A percentile compares a stretch with the other conserved stretches of the same genome.
phyloP scores from a whole-genome alignment of 805 yeast genomes.

The Nadsonia fulvescens region DNA sequence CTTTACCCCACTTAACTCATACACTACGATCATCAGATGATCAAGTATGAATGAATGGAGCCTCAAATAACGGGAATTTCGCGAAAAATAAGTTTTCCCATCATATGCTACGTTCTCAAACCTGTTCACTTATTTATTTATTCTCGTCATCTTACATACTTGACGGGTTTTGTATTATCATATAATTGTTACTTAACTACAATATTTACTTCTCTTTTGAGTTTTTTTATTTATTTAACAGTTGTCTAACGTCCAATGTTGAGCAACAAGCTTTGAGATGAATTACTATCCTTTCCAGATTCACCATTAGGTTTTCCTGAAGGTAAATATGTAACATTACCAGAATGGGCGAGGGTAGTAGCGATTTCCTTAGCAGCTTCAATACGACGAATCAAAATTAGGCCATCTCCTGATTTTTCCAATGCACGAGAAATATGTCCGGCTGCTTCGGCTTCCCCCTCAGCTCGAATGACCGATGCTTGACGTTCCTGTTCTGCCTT shows the following conservation, averaged over 20 bases:
- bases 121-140: too few relatives aligned
- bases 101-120: too few relatives aligned
- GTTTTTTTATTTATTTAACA: too few relatives aligned
- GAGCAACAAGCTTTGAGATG: slow-evolving; percentile 16
- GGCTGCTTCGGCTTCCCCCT: slow-evolving; percentile 98
- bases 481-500: slow-evolving; percentile 95
- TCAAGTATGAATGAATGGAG: too few relatives aligned
- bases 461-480: slow-evolving; percentile 90
- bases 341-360: slow-evolving; percentile 58
- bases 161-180: too few relatives aligned
- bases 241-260: slow-evolving; percentile 20
- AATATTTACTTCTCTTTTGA: too few relatives aligned
- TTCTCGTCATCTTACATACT: too few relatives aligned
- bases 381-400: slow-evolving; percentile 79
- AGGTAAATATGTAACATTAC: slow-evolving; percentile 83
- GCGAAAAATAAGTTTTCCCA: too few relatives aligned
- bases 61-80: too few relatives aligned
- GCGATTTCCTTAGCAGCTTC: slow-evolving; percentile 97
- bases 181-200: too few relatives aligned
- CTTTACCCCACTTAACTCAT: too few relatives aligned
- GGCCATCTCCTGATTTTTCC: slow-evolving; percentile 88
- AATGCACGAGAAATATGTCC: slow-evolving; percentile 86
- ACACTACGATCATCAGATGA: too few relatives aligned
- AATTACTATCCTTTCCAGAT: slow-evolving; percentile 18
- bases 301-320: slow-evolving; percentile 22